These are phyloP conservation scores for Trichoderma sp. DNA, from an alignment of 2,329 filamentous ascomycete genomes.

Conservation along the genomic window DNA sequence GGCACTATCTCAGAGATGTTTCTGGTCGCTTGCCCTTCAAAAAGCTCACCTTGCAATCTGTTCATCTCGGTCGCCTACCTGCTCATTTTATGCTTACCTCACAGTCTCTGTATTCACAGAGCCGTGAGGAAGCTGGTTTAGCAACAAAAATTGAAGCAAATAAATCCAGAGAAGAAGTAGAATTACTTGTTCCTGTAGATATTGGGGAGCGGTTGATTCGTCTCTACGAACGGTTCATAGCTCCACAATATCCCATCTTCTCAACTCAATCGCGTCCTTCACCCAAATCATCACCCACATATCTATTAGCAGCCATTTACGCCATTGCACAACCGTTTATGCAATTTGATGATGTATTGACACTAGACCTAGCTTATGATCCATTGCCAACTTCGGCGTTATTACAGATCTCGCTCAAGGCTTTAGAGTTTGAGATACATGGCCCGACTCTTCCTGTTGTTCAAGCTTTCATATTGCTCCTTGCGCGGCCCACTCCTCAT, in stretches of 20 bases:
- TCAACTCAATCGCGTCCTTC: background rate
- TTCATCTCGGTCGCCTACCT: background rate
- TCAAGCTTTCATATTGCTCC: background rate
- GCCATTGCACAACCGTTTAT: background rate
- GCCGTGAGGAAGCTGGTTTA: background rate
- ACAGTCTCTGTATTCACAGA: background rate
- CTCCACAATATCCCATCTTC: background rate
- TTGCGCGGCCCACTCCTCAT: background rate
- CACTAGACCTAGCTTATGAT: background rate
- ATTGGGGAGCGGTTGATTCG: background rate
- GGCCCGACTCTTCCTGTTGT: background rate
- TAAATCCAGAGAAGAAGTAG: background rate
- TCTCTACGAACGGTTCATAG: conserved; percentile 3
- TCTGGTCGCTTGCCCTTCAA: background rate
- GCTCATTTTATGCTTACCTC: background rate
- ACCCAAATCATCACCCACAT: background rate
- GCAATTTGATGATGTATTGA: background rate
- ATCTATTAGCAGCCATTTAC: background rate
- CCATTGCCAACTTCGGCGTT: background rate
- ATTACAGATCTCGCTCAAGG: background rate
- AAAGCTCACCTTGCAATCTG: background rate
- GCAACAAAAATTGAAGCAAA: background rate
- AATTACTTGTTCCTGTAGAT: background rate
- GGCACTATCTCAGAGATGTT: background rate
- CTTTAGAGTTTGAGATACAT: background rate